Conservation (phyloP, 202 grass and related monocot species). For the Setaria italica region DNA sequence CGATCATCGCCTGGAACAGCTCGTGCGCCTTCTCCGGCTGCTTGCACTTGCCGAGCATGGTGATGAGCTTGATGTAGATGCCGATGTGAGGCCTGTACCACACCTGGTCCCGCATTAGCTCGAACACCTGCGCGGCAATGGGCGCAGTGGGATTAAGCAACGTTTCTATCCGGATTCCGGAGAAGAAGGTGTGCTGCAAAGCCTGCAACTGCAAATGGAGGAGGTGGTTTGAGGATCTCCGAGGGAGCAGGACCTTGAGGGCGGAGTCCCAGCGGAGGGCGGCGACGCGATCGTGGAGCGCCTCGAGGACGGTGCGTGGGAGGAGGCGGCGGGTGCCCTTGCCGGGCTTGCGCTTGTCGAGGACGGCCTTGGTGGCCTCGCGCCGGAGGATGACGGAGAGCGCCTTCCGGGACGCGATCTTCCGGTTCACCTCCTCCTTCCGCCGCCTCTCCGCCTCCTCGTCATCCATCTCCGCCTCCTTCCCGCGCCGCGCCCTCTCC, state of each 20-base stretch:
- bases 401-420: conserved; percentile 88
- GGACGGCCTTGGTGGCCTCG: conserved; percentile 87
- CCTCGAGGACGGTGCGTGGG: conserved; percentile 88
- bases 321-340: conserved; percentile 78
- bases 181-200: not conserved
- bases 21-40: conserved; percentile 81
- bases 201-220: not conserved
- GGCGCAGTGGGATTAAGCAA: not conserved
- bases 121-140: conserved; percentile 73
- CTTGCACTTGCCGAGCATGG: conserved; percentile 96
- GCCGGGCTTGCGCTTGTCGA: conserved; percentile 82
- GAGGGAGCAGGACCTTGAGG: conserved; percentile 61
- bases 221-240: not conserved
- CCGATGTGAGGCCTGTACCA: conserved; percentile 88
- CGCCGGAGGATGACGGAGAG: conserved; percentile 86
- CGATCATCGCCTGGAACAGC: conserved; percentile 85
- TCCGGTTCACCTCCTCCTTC: conserved; percentile 84
- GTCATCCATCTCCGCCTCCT: conserved; percentile 37
- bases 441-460: conserved; percentile 54
- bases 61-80: conserved; percentile 94
- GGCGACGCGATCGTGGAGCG: conserved; percentile 80
- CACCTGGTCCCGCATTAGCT: conserved; percentile 86
- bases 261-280: conserved; percentile 91
- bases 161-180: not conserved
- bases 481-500: conserved; percentile 41